Conservation (phyloP, 345 rosid species). For the Trapa bicornis region DNA sequence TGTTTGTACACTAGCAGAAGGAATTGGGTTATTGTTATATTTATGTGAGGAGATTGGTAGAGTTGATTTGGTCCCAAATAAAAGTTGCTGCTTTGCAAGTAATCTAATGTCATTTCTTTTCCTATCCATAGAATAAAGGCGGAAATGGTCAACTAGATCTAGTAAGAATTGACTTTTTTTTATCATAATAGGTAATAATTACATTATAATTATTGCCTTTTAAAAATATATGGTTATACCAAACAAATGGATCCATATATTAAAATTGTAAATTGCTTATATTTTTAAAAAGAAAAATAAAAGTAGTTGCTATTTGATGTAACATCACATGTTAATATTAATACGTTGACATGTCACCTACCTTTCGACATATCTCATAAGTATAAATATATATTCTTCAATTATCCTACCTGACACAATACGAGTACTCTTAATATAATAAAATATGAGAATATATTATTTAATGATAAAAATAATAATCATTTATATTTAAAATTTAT, state of each 20-base stretch:
- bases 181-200: too few relatives aligned
- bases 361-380: neutral
- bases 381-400: too few relatives aligned
- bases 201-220: too few relatives aligned
- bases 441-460: too few relatives aligned
- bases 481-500: too few relatives aligned
- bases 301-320: neutral
- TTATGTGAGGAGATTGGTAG: neutral
- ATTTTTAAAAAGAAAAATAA: neutral
- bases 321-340: neutral
- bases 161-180: too few relatives aligned
- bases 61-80: neutral
- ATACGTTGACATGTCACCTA: neutral
- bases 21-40: neutral
- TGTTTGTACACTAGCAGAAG: neutral
- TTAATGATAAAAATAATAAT: too few relatives aligned
- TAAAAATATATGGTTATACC: too few relatives aligned
- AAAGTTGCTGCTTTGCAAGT: neutral
- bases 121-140: too few relatives aligned
- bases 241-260: neutral
- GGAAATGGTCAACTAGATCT: too few relatives aligned
- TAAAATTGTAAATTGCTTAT: neutral
- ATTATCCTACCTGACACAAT: too few relatives aligned
- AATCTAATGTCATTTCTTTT: neutral
- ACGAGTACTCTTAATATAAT: too few relatives aligned